Base-by-base conservation (phyloP, 495 filamentous ascomycete species). In the Copromyces sp. region DNA sequence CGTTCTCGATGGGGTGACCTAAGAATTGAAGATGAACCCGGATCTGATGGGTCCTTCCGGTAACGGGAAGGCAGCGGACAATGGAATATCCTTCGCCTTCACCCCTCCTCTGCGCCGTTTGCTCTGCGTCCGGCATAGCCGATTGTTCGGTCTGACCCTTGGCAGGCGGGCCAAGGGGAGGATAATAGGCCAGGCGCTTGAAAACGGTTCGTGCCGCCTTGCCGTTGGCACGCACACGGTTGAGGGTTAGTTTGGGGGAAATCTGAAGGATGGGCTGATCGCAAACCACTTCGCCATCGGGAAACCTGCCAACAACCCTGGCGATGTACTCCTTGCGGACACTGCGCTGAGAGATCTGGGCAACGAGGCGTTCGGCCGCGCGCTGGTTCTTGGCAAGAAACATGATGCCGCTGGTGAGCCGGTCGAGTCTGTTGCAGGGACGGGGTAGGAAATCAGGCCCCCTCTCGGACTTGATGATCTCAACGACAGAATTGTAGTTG, bases 241-340 rank as follows among this genome's bases (percentile, higher is more conserved):
- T 99, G 70, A 99, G 83, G 3, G 96, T 96, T 39, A 98, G 87
- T 78, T 98, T 99, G 5, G 95, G 95, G 70, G 93, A 97, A 47
- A 99, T 95, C 74, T 90, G 88, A 80, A 99, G 90, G 68, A 99
- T 94, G 39, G 96, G 96, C 80, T 97, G 90, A 74, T 97, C 92
- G 80, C 95, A 98, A 70, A 95, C 87, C 6, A 97, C 85, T 39
- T 93, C 89, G 14, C 88, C 90, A 38, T 93, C 90, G 0, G 95
- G 95, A 79, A 99, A 99, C 77, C 91, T 87, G 45, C 96, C 95
- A 74, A 91, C 91, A 32, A 99, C 96, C 42, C 95, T 85, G 4
- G 96, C 95, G 24, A 99, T 82, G 74, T 99, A 99, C 82, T 98
- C 95, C 77, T 99, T 99, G 76, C 91, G 90, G 16, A 99, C 90